Conservation (phyloP, 495 filamentous ascomycete species). For the Penicillium soppii region DNA sequence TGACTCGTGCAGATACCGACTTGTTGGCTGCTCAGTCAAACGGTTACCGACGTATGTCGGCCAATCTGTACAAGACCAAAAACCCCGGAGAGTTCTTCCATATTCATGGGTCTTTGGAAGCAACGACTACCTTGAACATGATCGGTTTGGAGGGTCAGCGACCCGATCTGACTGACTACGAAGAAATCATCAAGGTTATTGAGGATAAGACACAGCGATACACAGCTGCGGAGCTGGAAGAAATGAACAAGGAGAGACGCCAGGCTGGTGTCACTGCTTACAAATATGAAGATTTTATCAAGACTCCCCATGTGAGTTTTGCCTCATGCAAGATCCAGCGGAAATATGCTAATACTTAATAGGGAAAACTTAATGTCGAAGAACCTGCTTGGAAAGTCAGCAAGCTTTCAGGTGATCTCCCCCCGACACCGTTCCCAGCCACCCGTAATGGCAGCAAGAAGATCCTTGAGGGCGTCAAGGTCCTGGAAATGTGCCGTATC, state of each 20-base stretch:
- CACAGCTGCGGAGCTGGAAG: slow-evolving; percentile 62
- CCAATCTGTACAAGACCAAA: slow-evolving; percentile 72
- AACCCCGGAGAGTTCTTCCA: slow-evolving; percentile 67
- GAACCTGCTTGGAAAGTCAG: slow-evolving; percentile 56
- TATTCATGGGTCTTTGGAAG: slow-evolving; percentile 76
- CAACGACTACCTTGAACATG: slow-evolving; percentile 66
- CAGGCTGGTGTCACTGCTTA: slow-evolving; percentile 68
- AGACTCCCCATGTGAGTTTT: slow-evolving; percentile 56
- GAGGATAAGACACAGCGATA: slow-evolving; percentile 63
- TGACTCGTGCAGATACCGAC: slow-evolving; percentile 60
- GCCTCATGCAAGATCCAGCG: slow-evolving; percentile 7
- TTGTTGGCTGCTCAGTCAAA: slow-evolving; percentile 67
- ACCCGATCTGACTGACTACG: slow-evolving; percentile 64
- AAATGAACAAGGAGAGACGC: slow-evolving; percentile 56
- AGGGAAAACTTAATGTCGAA: slow-evolving; percentile 49
- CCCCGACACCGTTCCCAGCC: slow-evolving; percentile 54
- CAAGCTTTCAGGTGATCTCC: slow-evolving; percentile 43
- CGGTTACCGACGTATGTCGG: slow-evolving; percentile 70
- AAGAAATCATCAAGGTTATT: slow-evolving; percentile 64
- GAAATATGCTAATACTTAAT: slow-evolving; percentile 14
- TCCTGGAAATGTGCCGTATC: slow-evolving; percentile 68
- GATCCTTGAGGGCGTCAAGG: slow-evolving; percentile 41
- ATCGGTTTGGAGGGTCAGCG: slow-evolving; percentile 64
- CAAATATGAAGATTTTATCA: slow-evolving; percentile 63
- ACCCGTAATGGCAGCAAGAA: slow-evolving; percentile 25